phyloP scores from a whole-genome alignment of 2,329 filamentous ascomycete genomes.

The Trichoderma brevicompactum region DNA sequence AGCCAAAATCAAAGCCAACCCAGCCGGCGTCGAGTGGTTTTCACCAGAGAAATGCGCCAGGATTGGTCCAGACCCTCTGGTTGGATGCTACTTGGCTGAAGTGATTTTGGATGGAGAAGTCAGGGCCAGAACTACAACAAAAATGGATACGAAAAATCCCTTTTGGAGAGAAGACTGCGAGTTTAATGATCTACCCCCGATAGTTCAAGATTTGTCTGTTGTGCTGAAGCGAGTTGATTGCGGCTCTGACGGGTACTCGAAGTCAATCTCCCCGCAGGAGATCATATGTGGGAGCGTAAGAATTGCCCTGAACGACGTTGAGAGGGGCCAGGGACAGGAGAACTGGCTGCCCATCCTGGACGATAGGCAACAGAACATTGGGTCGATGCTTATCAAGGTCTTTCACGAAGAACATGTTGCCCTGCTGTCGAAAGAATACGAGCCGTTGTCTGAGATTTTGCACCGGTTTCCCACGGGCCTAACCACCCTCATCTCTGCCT shows the following conservation, averaged over 20 bases:
- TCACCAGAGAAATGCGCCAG: constrained; percentile 34
- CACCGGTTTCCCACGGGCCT: constrained; percentile 84
- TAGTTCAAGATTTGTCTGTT: constrained; percentile 70
- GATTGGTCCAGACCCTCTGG: constrained; percentile 48
- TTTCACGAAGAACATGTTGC: constrained; percentile 89
- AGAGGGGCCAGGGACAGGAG: constrained; percentile 77
- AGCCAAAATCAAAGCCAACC: constrained; percentile 59
- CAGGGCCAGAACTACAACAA: constrained; percentile 73
- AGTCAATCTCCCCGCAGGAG: constrained; percentile 53
- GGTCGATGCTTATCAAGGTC: constrained; percentile 82
- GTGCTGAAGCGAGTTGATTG: constrained; percentile 70
- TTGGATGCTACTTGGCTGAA: constrained; percentile 78
- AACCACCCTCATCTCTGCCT: constrained; percentile 80
- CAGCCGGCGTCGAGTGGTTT: constrained; percentile 33
- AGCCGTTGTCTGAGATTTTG: constrained; percentile 77
- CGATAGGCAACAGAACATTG: constrained; percentile 73
- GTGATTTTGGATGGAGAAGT: constrained; percentile 80
- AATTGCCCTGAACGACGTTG: constrained; percentile 77
- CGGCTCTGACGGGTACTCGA: constrained; percentile 47
- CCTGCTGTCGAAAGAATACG: constrained; percentile 83
- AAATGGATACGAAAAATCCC: constrained; percentile 71
- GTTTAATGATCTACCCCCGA: constrained; percentile 72
- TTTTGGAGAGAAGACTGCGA: constrained; percentile 85
- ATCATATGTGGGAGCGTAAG: constrained; percentile 74
- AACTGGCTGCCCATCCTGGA: constrained; percentile 87